Base-by-base conservation (phyloP, 225 moss, liverwort and hornwort genomes). In the Pleurozium schreberi region DNA sequence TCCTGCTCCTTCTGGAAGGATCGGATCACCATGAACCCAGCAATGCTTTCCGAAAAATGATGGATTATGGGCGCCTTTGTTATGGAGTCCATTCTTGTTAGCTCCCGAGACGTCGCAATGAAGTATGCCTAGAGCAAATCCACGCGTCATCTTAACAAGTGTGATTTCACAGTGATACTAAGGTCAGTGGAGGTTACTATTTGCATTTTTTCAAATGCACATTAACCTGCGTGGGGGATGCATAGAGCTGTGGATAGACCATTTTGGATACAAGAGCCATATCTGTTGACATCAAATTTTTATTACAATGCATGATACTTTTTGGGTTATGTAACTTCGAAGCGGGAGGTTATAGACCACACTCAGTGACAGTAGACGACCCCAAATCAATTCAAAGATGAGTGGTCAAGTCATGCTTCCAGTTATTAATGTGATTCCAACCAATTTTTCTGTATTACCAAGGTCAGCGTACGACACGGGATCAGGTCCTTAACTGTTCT, bases 31-130 rank as follows among this genome's bases (percentile, higher is more conserved):
- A 95, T 87, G 75, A 92, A 91, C 77, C 97, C 97, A 14, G 94
- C 93, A 70, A 96, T 94, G 80, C 92, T 95, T 68, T 97, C 97
- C 50, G 97, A 89, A 85, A 97, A 97, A 57, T 95, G 94, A 83
- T 96, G 96, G 80, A 97, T 94, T 45, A 97, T 96, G 40, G 97
- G 97, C 43, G 97, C 96, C 89, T 97, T 93, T 14, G 97, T 95
- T 52, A 97, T 91, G 21, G 97, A 96, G 36, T 96, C 91, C 91
- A 97, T 90, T 58, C 97, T 92, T 66, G 96, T 96, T 74, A 97
- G 88, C 89, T 97, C 97, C 64, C 97, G 90, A 50, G 96, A 94
- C 10, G 90, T 90, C 70, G 95, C 87, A 60, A 97, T 94, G 91
- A 83, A 97, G 68, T 92, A 96, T 14, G 71, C 90, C 91, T 94